Base-by-base conservation (phyloP, 2,329 filamentous ascomycete species). In the Sclerotinia subarctica region DNA sequence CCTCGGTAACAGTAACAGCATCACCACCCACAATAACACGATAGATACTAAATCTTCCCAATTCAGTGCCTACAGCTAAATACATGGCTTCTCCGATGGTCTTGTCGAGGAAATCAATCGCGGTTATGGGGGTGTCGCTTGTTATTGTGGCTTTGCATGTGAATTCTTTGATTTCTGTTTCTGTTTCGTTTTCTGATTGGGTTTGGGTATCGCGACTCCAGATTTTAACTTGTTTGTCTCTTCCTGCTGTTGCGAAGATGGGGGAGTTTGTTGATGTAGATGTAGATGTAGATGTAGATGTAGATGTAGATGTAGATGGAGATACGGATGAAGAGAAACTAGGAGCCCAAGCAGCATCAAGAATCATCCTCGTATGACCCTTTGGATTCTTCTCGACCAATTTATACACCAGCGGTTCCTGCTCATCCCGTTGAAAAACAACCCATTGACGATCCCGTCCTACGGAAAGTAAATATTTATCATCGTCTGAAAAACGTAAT, bases 391-490 rank as follows among this genome's bases (percentile, higher is more conserved):
- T 82, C 70, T 88, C 82, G 51, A 86, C 78, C 3, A 90, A 81
- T 32, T 78, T 79, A 74, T 91, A 97, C 5, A 66, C 69, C 26
- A 73, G 69, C 46, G 62, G 73, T 1, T 77, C 76, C 1, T 78
- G 74, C 7, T 73, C 75, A 46, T 80, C 80, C 51, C 87, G 83
- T 73, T 86, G 81, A 77, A 94, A 99, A 0, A 98, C 82, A 0
- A 88, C 89, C 93, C 94, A 99, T 78, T 96, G 92, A 17, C 95
- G 84, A 78, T 99, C 95, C 69, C 95, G 84, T 2, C 95, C 94
- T 1, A 97, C 94, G 70, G 93, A 97, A 2, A 99, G 83, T 21
- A 99, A 83, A 70, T 87, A 89, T 13, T 78, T 78, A 77, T 95
- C 92, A 73, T 94, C 90, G 0, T 79, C 76, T 0, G 91, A 94